Evolutionary conservation across 2,329 filamentous ascomycete genomes (phyloP), one percentile per base, ranked within the genome.

Genomic region (Talaromyces sp.): DNA sequence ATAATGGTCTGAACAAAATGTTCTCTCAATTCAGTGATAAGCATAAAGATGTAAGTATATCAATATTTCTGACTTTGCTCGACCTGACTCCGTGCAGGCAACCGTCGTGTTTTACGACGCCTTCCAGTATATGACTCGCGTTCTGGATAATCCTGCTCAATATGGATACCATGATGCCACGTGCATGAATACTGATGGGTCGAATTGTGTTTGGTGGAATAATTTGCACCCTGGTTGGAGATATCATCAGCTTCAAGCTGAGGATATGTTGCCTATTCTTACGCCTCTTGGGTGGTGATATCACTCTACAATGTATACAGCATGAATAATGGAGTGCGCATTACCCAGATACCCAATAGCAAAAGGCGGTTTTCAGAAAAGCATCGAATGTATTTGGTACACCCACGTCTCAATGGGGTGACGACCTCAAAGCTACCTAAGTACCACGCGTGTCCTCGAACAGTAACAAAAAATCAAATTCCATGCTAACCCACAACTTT

Each of bases 121-220:
- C 37, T 68, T 41, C 22, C 19, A 7, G 33, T 67, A 65, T 59
- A 68, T 67, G 67, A 65, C 65, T 5, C 52, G 61, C 19, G 52
- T 68, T 49, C 67, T 68, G 37, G 65, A 68, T 17, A 58, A 65
- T 39, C 54, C 62, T 19, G n/a, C 54, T 25, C 33, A 37, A 17
- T 68, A 68, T 50, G 67, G 67, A 2, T 68, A 63, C 19, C 37
- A 49, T 56, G 49, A 67, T 61, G 60, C 62, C 13, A 65, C 27
- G 1, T 68, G 67, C 37, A 62, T 65, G 13, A 59, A 66, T 27
- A n/a, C 13, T 19, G 64, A 66, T 62, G 67, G 67, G 45, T 58
- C 35, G 1, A 66, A 43, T n/a, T 68, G 67, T 59, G 13, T 68
- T 13, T 68, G 67, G 67, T 67, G 62, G 62, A 64, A 68, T 61